phyloP scores from a whole-genome alignment of 1,284 basidiomycete species.

The Trametes hirsuta region DNA sequence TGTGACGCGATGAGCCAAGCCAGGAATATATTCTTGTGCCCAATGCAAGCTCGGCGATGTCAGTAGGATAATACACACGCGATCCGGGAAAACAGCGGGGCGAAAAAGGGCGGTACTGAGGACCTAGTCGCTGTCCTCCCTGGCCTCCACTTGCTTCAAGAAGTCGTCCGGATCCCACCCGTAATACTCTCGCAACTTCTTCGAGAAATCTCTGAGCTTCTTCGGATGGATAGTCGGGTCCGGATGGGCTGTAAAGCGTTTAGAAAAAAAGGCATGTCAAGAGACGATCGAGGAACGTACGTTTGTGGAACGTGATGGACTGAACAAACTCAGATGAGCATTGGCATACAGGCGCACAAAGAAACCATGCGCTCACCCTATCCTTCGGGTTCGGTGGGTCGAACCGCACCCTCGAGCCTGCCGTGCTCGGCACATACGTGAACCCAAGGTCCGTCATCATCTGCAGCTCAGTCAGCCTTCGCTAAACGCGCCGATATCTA shows the following conservation, averaged over 20 bases:
- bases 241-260: constrained; percentile 60
- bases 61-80: no score
- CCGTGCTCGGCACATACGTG: constrained; percentile 68
- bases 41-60: no score
- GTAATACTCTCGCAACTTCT: constrained; percentile 62
- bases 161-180: constrained; percentile 74
- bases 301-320: constrained; percentile 78
- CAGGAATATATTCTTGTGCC: no score
- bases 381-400: constrained; percentile 67
- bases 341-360: background rate
- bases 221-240: constrained; percentile 61
- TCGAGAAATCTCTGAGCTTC: constrained; percentile 56
- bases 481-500: background rate
- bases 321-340: constrained; percentile 29
- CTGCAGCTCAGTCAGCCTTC: constrained; percentile 39
- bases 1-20: no score
- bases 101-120: background rate
- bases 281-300: constrained; percentile 42
- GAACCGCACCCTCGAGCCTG: constrained; percentile 81
- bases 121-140: constrained; percentile 5
- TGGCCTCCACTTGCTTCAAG: constrained; percentile 23
- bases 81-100: background rate
- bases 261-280: background rate
- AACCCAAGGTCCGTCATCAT: constrained; percentile 81
- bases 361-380: constrained; percentile 43